These are phyloP conservation scores for Fraxinus anomala DNA, from an alignment of 257 asterid genomes.

Conservation along the genomic window DNA sequence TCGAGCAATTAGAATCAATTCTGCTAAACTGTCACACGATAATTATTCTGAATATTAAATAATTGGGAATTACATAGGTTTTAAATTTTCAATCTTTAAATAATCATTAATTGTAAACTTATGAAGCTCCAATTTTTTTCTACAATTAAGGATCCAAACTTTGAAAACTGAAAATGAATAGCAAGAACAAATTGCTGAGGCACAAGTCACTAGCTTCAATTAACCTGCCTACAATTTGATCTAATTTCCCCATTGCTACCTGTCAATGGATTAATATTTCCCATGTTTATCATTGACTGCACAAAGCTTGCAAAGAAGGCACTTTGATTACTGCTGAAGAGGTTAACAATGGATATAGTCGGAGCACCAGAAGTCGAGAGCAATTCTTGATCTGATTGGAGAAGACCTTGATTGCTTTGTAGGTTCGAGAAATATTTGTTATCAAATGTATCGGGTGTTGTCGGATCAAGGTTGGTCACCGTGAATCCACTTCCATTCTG, in stretches of 20 bases:
- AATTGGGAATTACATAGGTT: no score
- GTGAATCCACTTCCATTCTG: conserved; percentile 40
- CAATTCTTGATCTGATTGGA: conserved; percentile 63
- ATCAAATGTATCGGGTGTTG: conserved; percentile 50
- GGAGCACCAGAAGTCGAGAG: conserved; percentile 50
- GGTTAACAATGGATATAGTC: conserved; percentile 42
- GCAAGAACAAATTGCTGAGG: neutral
- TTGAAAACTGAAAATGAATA: neutral
- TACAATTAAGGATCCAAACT: neutral
- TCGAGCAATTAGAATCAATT: no score
- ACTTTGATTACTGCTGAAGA: conserved; percentile 42
- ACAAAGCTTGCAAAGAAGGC: conserved; percentile 55
- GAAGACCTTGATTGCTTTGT: conserved; percentile 54
- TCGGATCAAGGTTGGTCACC: conserved; percentile 52
- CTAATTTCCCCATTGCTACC: conserved; percentile 64
- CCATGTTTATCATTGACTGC: conserved; percentile 69
- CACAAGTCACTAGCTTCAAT: conserved; percentile 9
- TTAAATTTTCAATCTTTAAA: neutral
- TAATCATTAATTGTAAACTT: neutral
- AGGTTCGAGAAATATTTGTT: conserved; percentile 53
- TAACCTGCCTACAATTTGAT: conserved; percentile 46
- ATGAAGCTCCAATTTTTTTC: neutral
- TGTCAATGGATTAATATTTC: conserved; percentile 55
- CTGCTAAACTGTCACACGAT: no score
- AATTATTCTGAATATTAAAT: no score